Conservation (phyloP, 257 asterid species). For the Fraxinus americana region DNA sequence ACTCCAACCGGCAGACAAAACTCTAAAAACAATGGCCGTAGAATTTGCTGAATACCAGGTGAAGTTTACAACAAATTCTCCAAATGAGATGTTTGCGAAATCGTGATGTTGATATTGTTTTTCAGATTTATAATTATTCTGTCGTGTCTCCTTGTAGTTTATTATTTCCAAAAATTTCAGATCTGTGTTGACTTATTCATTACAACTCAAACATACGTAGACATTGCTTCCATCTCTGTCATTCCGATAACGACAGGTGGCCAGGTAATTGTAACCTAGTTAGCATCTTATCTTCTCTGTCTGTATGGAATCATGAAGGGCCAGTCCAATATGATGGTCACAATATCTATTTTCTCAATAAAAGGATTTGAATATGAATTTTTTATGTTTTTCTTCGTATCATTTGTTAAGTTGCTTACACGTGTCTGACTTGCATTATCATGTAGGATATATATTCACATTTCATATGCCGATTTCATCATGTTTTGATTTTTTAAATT, state of each 20-base stretch:
- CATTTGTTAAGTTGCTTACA: conserved; percentile 4
- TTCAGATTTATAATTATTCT: conserved; percentile 1
- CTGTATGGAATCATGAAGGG: conserved; percentile 14
- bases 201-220: conserved; percentile 88
- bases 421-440: conserved; percentile 1
- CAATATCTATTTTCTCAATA: background rate
- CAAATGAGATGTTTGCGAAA: conserved; percentile 4
- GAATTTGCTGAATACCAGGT: conserved; percentile 99
- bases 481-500: conserved; percentile 18
- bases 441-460: conserved; percentile 4
- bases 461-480: conserved; percentile 7
- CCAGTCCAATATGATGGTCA: background rate
- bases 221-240: conserved; percentile 92
- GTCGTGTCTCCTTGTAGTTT: conserved; percentile 14
- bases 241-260: conserved; percentile 96
- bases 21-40: conserved; percentile 84
- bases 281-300: background rate
- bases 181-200: conserved; percentile 95
- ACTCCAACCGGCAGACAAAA: conserved; percentile 92
- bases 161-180: conserved; percentile 46
- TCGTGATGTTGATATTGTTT: conserved; percentile 9
- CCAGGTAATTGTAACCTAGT: conserved; percentile 54
- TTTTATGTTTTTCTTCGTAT: background rate
- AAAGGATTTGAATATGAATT: background rate
- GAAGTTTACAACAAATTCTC: conserved; percentile 23